Conservation (phyloP, 2,329 filamentous ascomycete species). For the Epichloe baconii region DNA sequence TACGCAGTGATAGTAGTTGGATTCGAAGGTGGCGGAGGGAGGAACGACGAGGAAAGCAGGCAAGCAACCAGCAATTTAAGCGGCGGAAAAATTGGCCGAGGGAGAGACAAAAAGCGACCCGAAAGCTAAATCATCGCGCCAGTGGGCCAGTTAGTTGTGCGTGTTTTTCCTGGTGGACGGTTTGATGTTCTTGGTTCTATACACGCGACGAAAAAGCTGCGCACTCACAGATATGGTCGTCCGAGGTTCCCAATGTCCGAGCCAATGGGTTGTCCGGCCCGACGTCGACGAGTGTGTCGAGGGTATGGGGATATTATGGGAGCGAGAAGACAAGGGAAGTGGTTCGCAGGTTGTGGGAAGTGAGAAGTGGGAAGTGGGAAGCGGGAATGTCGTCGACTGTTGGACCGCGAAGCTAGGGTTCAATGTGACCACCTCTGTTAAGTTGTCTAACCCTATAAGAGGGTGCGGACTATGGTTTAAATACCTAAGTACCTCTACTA, state of each 20-base stretch:
- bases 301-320: no score
- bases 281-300: background rate
- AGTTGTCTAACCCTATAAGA: no score
- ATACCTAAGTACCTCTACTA: no score
- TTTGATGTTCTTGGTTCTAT: background rate
- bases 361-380: no score
- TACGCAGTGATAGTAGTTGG: background rate
- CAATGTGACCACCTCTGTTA: no score
- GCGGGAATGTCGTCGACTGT: background rate
- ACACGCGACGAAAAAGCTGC: background rate
- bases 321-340: background rate
- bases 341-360: background rate
- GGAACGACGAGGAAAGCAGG: background rate
- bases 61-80: no score
- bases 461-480: no score
- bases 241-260: background rate
- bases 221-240: background rate
- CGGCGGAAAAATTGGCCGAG: background rate
- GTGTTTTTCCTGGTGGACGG: background rate
- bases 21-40: background rate
- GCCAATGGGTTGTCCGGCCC: background rate
- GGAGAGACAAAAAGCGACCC: background rate
- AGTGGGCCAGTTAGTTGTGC: background rate
- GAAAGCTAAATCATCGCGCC: constrained; percentile 1
- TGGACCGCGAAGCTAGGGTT: no score